Base-by-base conservation (phyloP, 2,329 filamentous ascomycete species). In the Trichoderma endophyticum region DNA sequence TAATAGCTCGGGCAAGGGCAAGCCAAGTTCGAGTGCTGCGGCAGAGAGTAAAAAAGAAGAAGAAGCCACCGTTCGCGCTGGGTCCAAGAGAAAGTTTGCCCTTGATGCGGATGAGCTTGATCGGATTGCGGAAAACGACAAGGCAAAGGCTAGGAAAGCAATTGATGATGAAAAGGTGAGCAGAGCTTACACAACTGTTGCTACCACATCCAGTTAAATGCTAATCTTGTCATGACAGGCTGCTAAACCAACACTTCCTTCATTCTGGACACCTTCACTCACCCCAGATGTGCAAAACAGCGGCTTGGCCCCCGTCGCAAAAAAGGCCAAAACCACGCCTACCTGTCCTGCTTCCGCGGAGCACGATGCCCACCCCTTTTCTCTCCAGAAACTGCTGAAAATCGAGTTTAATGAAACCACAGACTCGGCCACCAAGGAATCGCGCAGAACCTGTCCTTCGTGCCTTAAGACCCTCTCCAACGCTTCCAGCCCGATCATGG, bases 231-330 rank as follows among this genome's bases (percentile, higher is more conserved):
- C n/a, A 6, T 24, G 9, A 21, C 81, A 90, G 78, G 87, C 89
- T 3, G 85, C 87, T 9, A 93, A 92, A 81, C 87, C 89, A 1
- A 87, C 87, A 18, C 83, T 97, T 0, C 93, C 94, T 0, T 97
- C 94, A 0, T 98, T 98, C 83, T 98, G 95, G 96, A 92, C 95
- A 1, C 95, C 94, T 0, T 93, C 92, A 0, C 88, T 95, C 71
- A 97, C 93, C 0, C 94, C 94, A 14, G 81, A 82, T 54, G 80
- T 80, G 39, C 78, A 81, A 61, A 77, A 80, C 68, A 79, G 85
- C 63, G 83, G 86, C 67, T 83, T 90, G 67, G 84, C 90, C 77
- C 82, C 87, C 7, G 82, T 88, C 51, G 82, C 82, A n/a, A 91
- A 89, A 78, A 87, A 89, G 68, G 79, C 83, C 65, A 97, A 96